Conservation (phyloP, 768 basidiomycete species). For the Podaxis sp. region DNA sequence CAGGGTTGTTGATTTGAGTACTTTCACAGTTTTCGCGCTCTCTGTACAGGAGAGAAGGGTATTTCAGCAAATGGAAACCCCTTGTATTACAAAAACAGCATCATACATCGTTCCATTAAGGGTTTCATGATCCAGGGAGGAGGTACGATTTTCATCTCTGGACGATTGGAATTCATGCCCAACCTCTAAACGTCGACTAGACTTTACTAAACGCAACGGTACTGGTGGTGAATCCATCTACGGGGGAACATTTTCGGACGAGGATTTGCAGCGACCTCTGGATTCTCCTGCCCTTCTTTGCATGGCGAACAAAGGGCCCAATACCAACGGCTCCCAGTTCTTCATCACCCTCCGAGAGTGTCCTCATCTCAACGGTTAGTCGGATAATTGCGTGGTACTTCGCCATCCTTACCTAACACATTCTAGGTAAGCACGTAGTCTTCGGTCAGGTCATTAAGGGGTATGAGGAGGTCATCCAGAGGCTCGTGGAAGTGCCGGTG, state of each 20-base stretch:
- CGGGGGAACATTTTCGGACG: conserved; percentile 73
- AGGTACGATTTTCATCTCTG: conserved; percentile 40
- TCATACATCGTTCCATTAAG: conserved; percentile 77
- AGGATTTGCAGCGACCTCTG: conserved; percentile 63
- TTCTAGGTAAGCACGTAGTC: conserved; percentile 50
- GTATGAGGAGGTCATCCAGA: conserved; percentile 57
- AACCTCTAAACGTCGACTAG: conserved; percentile 29
- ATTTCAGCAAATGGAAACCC: conserved; percentile 66
- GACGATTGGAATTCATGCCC: not conserved
- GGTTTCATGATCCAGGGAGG: conserved; percentile 83
- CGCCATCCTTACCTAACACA: not conserved
- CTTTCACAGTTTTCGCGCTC: conserved; percentile 72
- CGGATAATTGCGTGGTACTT: conserved; percentile 21
- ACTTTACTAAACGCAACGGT: conserved; percentile 80
- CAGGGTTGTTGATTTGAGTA: conserved; percentile 6
- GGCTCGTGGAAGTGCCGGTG: conserved; percentile 61
- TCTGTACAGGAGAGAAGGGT: conserved; percentile 88
- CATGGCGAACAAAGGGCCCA: conserved; percentile 86
- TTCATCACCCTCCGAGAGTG: conserved; percentile 81
- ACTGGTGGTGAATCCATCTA: conserved; percentile 84
- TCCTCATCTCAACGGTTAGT: conserved; percentile 69
- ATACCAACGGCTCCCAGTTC: conserved; percentile 87
- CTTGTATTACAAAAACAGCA: conserved; percentile 79
- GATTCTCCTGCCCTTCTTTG: conserved; percentile 77
- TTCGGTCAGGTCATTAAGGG: conserved; percentile 60